Evolutionary conservation across 2,329 filamentous ascomycete species (phyloP), one percentile per base, ranked within the genome.

Genomic region (Pestalotiopsis sp.): DNA sequence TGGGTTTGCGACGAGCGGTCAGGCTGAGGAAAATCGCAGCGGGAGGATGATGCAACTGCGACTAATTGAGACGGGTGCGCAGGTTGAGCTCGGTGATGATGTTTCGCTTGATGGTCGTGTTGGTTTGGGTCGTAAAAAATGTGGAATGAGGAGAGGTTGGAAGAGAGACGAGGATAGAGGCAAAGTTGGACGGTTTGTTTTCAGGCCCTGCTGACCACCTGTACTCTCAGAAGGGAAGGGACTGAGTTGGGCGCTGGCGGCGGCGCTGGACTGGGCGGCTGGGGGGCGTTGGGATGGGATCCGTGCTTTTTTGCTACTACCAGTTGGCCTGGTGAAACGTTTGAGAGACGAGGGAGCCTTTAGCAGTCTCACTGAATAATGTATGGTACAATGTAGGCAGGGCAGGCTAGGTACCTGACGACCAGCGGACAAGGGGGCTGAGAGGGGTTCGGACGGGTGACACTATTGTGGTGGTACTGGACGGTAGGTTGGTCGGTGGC

Each of bases 131-230:
- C 25, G n/a, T 20, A 20, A 60, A 61, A 61, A 55, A 52, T 36
- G 65, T 62, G 65, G 65, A 67, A 67, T 67, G 65, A 63, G 27
- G 65, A 63, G 65, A 62, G 65, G 65, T 63, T 55, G 65, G 57
- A 38, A 57, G 64, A 65, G 64, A 58, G 64, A 57, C 52, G 25
- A 36, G 60, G 25, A 27, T 59, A 36, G 23, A 27, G 57, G 27
- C 20, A 64, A 52, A 36, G 60, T 27, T 36, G 17, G 31, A 63
- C 23, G 45, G 45, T 52, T 52, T 52, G 45, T 52, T 52, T 52
- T 52, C 45, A 20, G 45, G 45, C 45, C 45, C 45, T 52, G 45
- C 45, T 52, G 45, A 52, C 45, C 45, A 52, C 45, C 45, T 52
- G 45, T 52, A 23, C n/a, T n/a, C 45, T 52, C 17, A 17, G 14